phyloP scores from a whole-genome alignment of 345 rosid species.

The Dipteronia sinensis region DNA sequence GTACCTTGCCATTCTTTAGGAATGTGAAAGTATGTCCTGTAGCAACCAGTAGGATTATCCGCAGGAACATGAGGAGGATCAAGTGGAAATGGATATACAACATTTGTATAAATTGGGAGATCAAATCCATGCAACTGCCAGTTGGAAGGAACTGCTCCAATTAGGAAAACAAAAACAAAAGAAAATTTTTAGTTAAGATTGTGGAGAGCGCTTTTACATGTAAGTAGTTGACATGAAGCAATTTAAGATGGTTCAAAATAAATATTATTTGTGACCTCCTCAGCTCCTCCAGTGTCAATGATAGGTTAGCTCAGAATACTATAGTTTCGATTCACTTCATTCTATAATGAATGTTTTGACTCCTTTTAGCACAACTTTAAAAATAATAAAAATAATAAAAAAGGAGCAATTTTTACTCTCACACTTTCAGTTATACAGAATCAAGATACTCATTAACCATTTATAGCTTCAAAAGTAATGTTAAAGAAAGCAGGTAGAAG shows the following conservation, averaged over 20 bases:
- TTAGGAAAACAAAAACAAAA: neutral
- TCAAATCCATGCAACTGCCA: conserved; percentile 99
- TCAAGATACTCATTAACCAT: too few species aligned
- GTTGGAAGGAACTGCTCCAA: conserved; percentile 88
- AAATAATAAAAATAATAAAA: too few species aligned
- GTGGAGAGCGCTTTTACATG: neutral
- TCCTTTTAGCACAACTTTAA: too few species aligned
- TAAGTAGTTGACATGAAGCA: conserved; percentile 13
- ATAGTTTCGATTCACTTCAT: too few species aligned
- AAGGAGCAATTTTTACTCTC: too few species aligned
- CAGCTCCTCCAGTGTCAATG: neutral
- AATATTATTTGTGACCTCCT: neutral
- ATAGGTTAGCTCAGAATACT: neutral
- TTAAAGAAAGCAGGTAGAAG: too few species aligned
- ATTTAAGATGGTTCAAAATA: conserved; percentile 12
- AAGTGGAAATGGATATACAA: conserved; percentile 69
- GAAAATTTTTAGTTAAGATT: conserved; percentile 22
- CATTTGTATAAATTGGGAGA: conserved; percentile 85
- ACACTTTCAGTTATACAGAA: too few species aligned
- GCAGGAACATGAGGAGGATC: conserved; percentile 82
- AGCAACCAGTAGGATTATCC: conserved; percentile 95
- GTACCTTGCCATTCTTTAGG: conserved; percentile 91
- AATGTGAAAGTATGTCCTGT: conserved; percentile 76
- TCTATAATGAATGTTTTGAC: too few species aligned
- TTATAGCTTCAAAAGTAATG: too few species aligned